These are phyloP conservation scores for Sesbania bispinosa DNA, from an alignment of 306 rosid genomes.

Conservation along the genomic window DNA sequence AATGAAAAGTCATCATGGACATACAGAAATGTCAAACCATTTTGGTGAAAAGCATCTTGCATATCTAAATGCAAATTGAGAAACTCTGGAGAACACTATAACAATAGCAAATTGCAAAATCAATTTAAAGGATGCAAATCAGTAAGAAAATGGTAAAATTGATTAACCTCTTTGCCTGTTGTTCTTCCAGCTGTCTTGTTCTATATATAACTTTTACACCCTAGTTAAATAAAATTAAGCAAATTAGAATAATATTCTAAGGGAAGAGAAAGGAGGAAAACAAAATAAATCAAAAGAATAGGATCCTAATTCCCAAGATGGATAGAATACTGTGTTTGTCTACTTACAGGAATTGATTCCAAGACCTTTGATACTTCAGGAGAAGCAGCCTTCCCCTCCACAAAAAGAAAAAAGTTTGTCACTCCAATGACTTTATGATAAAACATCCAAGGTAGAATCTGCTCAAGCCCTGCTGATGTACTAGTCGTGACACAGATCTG, in stretches of 20 bases:
- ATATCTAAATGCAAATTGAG: neutral
- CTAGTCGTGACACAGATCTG: slow-evolving; percentile 88
- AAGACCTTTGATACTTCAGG: slow-evolving; percentile 71
- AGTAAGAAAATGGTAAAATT: slow-evolving; percentile 15
- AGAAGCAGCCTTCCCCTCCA: slow-evolving; percentile 96
- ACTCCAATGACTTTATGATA: slow-evolving; percentile 93
- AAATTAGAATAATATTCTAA: slow-evolving; percentile 19
- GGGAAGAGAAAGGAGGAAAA: neutral
- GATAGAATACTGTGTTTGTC: slow-evolving; percentile 4
- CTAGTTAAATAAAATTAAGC: slow-evolving; percentile 43
- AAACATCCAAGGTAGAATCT: slow-evolving; percentile 98
- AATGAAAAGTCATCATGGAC: neutral
- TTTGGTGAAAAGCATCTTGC: neutral
- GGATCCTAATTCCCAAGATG: neutral
- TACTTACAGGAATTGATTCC: slow-evolving; percentile 87
- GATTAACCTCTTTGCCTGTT: slow-evolving; percentile 82
- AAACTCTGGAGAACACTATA: neutral
- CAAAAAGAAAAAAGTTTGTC: slow-evolving; percentile 73
- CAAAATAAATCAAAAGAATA: slow-evolving; percentile 6
- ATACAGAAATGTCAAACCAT: neutral
- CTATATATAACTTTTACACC: slow-evolving; percentile 93
- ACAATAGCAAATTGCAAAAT: neutral
- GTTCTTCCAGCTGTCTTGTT: slow-evolving; percentile 89
- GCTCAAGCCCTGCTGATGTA: slow-evolving; percentile 92
- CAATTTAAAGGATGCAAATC: neutral